phyloP scores from a whole-genome alignment of 768 basidiomycete species.

The Macrolepiota fuliginosa region DNA sequence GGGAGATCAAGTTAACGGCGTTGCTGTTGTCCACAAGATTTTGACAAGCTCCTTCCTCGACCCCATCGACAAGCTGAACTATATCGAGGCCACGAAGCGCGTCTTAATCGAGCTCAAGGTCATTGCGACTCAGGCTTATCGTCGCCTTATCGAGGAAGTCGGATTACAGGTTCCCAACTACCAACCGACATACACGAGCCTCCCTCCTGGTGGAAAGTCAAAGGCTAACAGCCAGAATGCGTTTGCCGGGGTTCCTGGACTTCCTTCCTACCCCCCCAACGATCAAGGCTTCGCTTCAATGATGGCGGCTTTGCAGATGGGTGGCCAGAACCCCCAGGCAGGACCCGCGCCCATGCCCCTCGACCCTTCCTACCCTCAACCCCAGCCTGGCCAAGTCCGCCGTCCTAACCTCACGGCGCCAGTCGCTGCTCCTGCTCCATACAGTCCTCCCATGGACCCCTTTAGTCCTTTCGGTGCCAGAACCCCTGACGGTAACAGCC shows the following conservation, averaged over 20 bases:
- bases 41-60: constrained; percentile 86
- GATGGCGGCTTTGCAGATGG: constrained; percentile 93
- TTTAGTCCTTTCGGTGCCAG: constrained; percentile 53
- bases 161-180: constrained; percentile 88
- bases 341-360: constrained; percentile 55
- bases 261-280: constrained; percentile 77
- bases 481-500: constrained; percentile 42
- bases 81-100: constrained; percentile 85
- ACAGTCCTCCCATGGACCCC: constrained; percentile 41
- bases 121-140: constrained; percentile 91
- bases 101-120: constrained; percentile 91
- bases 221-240: constrained; percentile 55
- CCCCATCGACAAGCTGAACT: constrained; percentile 58
- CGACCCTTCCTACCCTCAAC: constrained; percentile 56
- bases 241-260: constrained; percentile 57
- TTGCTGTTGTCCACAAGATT: constrained; percentile 91
- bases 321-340: constrained; percentile 81
- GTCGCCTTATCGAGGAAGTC: constrained; percentile 91
- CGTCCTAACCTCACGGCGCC: constrained; percentile 26
- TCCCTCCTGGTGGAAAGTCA: constrained; percentile 58
- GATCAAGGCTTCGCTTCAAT: constrained; percentile 87
- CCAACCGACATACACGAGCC: constrained; percentile 72
- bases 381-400: constrained; percentile 31
- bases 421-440: constrained; percentile 28
- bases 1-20: constrained; percentile 94